Percentiles rank a stretch among this genome's conserved stretches.
phyloP scores from a whole-genome alignment of 2,329 filamentous ascomycete genomes.

The Talaromyces sp. region DNA sequence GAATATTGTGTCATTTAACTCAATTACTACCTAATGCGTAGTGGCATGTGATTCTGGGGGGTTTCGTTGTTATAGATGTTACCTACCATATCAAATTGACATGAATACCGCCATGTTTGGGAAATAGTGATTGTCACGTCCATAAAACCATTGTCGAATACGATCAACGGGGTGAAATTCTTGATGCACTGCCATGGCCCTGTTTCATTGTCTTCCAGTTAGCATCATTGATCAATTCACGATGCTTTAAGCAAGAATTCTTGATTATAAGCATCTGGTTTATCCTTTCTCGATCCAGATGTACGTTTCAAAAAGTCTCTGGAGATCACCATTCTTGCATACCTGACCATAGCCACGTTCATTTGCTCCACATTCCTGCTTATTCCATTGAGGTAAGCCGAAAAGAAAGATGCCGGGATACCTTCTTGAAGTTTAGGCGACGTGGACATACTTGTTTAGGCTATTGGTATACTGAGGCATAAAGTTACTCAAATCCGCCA shows the following conservation, averaged over 20 bases:
- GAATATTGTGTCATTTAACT: neutral
- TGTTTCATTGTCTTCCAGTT: too few relatives aligned
- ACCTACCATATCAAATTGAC: neutral
- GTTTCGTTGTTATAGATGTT: neutral
- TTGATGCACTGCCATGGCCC: too few relatives aligned
- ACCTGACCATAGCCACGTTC: neutral
- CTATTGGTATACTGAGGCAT: neutral
- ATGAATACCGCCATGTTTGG: too few relatives aligned
- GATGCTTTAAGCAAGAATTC: neutral
- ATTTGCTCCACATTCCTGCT: neutral
- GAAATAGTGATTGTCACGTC: too few relatives aligned
- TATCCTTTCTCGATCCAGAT: neutral
- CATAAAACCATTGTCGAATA: too few relatives aligned
- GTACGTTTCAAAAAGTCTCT: neutral
- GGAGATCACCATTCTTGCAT: neutral
- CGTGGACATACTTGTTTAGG: neutral
- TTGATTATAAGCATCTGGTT: neutral
- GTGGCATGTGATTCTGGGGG: too few relatives aligned
- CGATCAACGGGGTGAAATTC: too few relatives aligned
- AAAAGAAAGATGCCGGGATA: neutral
- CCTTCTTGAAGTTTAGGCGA: neutral
- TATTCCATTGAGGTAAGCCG: neutral
- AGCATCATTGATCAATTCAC: too few relatives aligned
- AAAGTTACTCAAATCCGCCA: too few relatives aligned
- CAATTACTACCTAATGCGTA: neutral